These are phyloP conservation scores for Curvularia eragrostidis DNA, from an alignment of 2,329 filamentous ascomycete species.

Conservation along the genomic window DNA sequence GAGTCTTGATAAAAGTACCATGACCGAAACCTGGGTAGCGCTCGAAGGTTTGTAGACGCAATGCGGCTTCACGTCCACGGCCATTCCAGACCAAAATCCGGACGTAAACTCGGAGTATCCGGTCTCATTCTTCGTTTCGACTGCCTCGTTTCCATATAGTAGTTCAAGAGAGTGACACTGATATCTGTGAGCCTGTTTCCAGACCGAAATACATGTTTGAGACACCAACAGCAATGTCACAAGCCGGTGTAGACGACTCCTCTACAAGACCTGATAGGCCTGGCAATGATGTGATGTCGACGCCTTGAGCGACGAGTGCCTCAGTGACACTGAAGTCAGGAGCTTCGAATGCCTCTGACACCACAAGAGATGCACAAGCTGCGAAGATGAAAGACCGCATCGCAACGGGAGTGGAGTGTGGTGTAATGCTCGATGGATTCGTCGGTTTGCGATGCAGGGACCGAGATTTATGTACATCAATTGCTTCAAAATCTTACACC, in stretches of 20 bases:
- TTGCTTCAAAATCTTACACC: background rate
- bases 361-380: background rate
- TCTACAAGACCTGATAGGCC: conserved; percentile 7
- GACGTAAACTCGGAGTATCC: conserved; percentile 22
- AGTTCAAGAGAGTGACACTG: conserved; percentile 28
- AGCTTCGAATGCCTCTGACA: conserved; percentile 8
- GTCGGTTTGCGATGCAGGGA: background rate
- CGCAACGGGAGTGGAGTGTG: background rate
- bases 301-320: conserved; percentile 20
- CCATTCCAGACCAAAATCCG: conserved; percentile 33
- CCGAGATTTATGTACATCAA: background rate
- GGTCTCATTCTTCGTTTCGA: conserved; percentile 9
- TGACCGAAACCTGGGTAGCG: conserved; percentile 18
- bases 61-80: conserved; percentile 25
- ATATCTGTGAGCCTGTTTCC: background rate
- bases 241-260: conserved; percentile 6
- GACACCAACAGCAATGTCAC: conserved; percentile 23
- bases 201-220: background rate
- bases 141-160: conserved; percentile 24
- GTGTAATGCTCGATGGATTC: background rate
- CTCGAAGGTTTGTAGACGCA: conserved; percentile 34
- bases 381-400: conserved; percentile 1
- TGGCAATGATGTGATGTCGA: conserved; percentile 20
- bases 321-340: conserved; percentile 22
- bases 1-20: conserved; percentile 21